Evolutionary conservation across 1,284 basidiomycete species (phyloP).

Genomic region (Moesziomyces antarcticus): DNA sequence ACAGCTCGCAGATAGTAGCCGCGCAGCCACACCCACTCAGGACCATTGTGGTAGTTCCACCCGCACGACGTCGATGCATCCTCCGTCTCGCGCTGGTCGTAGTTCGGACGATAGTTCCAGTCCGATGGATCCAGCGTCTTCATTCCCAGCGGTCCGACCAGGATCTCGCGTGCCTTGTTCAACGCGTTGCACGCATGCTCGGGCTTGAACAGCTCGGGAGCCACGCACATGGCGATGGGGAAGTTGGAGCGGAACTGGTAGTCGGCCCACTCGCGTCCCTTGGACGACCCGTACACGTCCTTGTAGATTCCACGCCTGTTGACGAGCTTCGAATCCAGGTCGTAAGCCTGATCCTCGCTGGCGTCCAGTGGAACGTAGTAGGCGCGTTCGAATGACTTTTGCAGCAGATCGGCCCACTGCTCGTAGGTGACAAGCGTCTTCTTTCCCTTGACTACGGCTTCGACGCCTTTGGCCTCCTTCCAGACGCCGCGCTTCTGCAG

Average conservation of each 20-base stretch:
- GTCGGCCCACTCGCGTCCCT: constrained; percentile 83
- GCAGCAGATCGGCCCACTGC: constrained; percentile 88
- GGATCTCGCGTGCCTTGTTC: constrained; percentile 52
- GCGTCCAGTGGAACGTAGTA: constrained; percentile 90
- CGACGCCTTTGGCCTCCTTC: constrained; percentile 81
- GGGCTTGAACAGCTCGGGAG: constrained; percentile 90
- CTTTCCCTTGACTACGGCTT: constrained; percentile 78
- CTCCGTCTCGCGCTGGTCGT: constrained; percentile 58
- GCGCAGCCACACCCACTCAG: constrained; percentile 92
- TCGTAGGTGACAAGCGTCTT: constrained; percentile 83
- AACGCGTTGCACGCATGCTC: constrained; percentile 77
- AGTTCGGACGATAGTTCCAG: constrained; percentile 61
- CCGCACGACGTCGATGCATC: constrained; percentile 51
- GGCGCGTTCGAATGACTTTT: constrained; percentile 85
- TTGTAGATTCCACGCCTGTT: constrained; percentile 97
- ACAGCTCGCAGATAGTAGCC: constrained; percentile 96
- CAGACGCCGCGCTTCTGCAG: constrained; percentile 78
- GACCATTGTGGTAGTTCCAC: constrained; percentile 73
- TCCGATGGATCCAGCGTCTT: constrained; percentile 61
- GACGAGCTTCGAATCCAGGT: constrained; percentile 78
- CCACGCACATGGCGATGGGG: constrained; percentile 91
- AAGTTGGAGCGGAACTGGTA: constrained; percentile 88
- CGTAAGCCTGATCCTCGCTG: constrained; percentile 78
- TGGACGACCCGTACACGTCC: constrained; percentile 79
- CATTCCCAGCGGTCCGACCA: constrained; percentile 60